phyloP scores from a whole-genome alignment of 805 yeast species.

The Metahyphopichia silvanorum region DNA sequence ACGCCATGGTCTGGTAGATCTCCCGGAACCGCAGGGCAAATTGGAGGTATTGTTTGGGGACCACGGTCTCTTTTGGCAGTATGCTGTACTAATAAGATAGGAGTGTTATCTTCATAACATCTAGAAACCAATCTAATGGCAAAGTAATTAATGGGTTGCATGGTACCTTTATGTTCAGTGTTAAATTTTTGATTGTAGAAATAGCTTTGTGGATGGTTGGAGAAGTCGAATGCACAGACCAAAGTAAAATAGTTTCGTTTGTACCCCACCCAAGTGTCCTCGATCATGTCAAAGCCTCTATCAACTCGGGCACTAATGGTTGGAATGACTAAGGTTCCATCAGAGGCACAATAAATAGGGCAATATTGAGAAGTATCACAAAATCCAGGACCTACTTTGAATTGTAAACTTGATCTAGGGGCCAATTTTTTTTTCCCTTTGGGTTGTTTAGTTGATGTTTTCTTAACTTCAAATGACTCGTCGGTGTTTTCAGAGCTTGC shows the following conservation, averaged over 20 bases:
- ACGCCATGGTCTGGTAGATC: conserved; percentile 53
- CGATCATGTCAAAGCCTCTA: conserved; percentile 54
- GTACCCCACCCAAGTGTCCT: conserved; percentile 64
- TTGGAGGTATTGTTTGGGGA: conserved; percentile 60
- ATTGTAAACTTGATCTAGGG: conserved; percentile 63
- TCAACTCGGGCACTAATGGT: conserved; percentile 54
- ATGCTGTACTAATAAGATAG: conserved; percentile 57
- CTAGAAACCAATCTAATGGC: conserved; percentile 51
- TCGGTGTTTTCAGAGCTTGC: too few relatives aligned
- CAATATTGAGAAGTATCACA: background rate
- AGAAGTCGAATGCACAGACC: conserved; percentile 50
- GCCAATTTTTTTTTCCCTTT: conserved; percentile 41
- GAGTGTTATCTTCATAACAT: conserved; percentile 48
- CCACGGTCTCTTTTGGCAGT: conserved; percentile 75
- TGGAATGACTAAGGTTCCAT: conserved; percentile 32
- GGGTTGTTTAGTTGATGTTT: too few relatives aligned
- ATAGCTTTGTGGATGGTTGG: conserved; percentile 19
- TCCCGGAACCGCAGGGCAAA: conserved; percentile 55
- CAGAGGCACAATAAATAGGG: conserved; percentile 12
- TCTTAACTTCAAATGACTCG: too few relatives aligned
- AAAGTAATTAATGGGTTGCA: conserved; percentile 40
- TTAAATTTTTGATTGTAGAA: conserved; percentile 31
- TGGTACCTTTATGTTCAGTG: conserved; percentile 19
- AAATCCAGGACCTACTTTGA: conserved; percentile 64
- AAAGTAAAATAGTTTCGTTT: conserved; percentile 67